Percentiles rank a stretch among this genome's conserved stretches.
phyloP scores from a whole-genome alignment of 441 rosid genomes.

The Arabidopsis hybrid region DNA sequence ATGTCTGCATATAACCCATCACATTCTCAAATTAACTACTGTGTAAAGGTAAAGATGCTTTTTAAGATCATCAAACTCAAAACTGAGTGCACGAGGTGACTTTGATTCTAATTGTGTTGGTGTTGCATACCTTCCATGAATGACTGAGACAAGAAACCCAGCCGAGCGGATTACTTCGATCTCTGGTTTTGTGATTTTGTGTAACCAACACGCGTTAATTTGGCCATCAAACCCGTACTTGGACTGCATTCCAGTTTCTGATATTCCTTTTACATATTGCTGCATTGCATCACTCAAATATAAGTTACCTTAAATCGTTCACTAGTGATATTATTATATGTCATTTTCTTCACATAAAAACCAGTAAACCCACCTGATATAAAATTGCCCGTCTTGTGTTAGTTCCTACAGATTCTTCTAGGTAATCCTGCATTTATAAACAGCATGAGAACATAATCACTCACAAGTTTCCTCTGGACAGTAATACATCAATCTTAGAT shows the following conservation, averaged over 20 bases:
- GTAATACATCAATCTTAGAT: not conserved
- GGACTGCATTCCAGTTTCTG: slow-evolving; percentile 91
- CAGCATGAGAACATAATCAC: not conserved
- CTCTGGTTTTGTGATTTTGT: slow-evolving; percentile 69
- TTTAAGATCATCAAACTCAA: slow-evolving; percentile 3
- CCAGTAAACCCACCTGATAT: slow-evolving; percentile 63
- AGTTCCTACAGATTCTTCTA: slow-evolving; percentile 75
- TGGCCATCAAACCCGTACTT: slow-evolving; percentile 89
- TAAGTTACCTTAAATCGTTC: slow-evolving; percentile 18
- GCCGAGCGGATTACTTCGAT: slow-evolving; percentile 65
- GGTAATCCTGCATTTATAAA: slow-evolving; percentile 75
- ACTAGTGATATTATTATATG: not conserved
- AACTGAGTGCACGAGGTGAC: not conserved
- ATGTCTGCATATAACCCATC: slow-evolving; percentile 55
- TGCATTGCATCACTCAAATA: slow-evolving; percentile 42
- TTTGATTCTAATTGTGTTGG: slow-evolving; percentile 6
- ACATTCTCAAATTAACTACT: slow-evolving; percentile 10
- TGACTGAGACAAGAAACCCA: slow-evolving; percentile 87
- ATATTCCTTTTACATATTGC: slow-evolving; percentile 94
- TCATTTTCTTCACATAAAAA: not conserved
- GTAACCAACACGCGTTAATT: slow-evolving; percentile 95
- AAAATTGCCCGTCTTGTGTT: slow-evolving; percentile 70
- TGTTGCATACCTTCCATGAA: slow-evolving; percentile 85
- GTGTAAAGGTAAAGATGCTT: slow-evolving; percentile 6
- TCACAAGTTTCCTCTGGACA: slow-evolving; percentile 2